Evolutionary conservation across 164 flowering plant species (phyloP).

Genomic region (Stephania yunnanensis): DNA sequence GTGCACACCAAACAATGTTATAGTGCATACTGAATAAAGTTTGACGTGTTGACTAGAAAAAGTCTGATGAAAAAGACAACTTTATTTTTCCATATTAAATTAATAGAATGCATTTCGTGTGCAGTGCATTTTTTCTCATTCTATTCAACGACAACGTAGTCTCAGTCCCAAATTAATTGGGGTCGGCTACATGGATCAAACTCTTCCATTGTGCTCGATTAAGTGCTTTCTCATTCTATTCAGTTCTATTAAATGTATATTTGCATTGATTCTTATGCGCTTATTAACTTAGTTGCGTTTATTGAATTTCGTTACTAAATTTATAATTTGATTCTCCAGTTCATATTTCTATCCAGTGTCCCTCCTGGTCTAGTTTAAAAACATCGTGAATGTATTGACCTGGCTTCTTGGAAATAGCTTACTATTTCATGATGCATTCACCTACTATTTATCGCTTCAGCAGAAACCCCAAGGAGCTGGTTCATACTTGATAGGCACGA

Average conservation of each 20-base stretch:
- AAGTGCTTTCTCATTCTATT: no score
- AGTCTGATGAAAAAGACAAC: background rate
- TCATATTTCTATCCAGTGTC: background rate
- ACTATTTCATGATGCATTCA: background rate
- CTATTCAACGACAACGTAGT: no score
- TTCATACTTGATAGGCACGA: background rate
- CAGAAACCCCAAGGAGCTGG: background rate
- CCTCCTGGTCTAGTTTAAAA: background rate
- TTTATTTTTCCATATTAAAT: no score
- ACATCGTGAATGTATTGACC: no score
- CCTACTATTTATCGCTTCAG: background rate
- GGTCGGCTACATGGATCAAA: no score
- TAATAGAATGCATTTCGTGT: background rate
- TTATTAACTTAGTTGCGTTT: background rate
- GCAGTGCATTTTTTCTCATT: background rate
- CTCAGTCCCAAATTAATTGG: no score
- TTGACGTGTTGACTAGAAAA: background rate
- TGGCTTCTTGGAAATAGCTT: background rate
- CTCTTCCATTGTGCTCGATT: no score
- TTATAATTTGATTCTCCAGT: background rate
- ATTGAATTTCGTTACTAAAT: background rate
- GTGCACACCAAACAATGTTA: background rate
- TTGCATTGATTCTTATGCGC: background rate
- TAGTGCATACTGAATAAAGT: no score
- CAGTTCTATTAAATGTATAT: background rate